Percentiles rank a stretch among this genome's conserved stretches.
Evolutionary conservation across 2,329 filamentous ascomycete genomes (phyloP).

Genomic region (Hypoxylon sp.): DNA sequence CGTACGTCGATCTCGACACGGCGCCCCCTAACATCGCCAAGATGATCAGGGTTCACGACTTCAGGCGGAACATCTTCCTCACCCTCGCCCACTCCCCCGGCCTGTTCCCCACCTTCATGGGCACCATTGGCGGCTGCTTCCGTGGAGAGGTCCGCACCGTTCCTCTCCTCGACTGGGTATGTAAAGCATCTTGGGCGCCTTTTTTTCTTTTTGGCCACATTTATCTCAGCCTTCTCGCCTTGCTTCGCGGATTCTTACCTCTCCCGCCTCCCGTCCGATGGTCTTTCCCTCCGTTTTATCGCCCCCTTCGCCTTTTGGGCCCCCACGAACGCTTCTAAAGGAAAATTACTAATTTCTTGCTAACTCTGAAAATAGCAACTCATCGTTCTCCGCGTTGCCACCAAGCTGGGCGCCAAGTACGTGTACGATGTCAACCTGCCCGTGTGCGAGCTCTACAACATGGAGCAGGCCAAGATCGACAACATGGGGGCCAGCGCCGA

Average conservation of each 20-base stretch:
- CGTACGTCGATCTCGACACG: neutral
- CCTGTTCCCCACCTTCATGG: neutral
- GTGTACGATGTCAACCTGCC: conserved; percentile 1
- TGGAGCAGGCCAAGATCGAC: neutral
- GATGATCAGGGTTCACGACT: neutral
- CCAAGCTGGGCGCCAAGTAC: conserved; percentile 2
- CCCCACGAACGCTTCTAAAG: too few relatives aligned
- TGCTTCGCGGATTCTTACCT: too few relatives aligned
- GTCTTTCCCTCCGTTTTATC: neutral
- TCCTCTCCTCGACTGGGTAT: neutral
- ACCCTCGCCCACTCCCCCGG: neutral
- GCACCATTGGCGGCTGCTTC: neutral
- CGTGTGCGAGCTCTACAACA: neutral
- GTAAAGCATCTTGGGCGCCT: neutral
- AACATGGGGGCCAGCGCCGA: neutral
- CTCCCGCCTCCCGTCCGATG: neutral
- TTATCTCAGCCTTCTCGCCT: too few relatives aligned
- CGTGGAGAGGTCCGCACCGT: neutral
- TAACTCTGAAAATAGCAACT: neutral
- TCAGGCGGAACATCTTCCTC: neutral
- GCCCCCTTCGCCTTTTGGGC: neutral
- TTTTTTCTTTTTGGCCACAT: neutral
- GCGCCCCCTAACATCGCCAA: neutral
- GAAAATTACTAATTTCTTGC: neutral
- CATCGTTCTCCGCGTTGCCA: neutral